Percentiles rank a stretch among this genome's conserved stretches.
Conservation (phyloP, 2,329 filamentous ascomycete genomes). For the Apiospora phragmitis region DNA sequence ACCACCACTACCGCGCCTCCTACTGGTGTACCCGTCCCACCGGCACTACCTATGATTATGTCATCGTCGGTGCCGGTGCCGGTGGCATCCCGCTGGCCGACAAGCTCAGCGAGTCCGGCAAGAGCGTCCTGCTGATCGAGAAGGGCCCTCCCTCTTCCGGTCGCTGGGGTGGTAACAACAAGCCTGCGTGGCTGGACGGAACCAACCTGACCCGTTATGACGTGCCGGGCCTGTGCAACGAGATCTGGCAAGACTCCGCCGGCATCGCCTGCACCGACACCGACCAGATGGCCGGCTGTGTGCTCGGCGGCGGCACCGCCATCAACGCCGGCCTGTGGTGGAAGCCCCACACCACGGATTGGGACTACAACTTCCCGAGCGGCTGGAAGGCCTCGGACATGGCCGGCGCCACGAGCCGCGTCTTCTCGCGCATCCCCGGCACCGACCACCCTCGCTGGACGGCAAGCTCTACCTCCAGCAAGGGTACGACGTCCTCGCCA, state of each 20-base stretch:
- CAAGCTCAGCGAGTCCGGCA: constrained; percentile 63
- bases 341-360: constrained; percentile 59
- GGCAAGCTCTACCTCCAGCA: constrained; percentile 65
- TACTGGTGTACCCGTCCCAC: constrained; percentile 33
- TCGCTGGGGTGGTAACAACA: constrained; percentile 63
- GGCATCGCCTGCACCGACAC: constrained; percentile 69
- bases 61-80: constrained; percentile 61
- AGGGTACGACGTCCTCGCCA: constrained; percentile 62
- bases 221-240: constrained; percentile 69
- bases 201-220: constrained; percentile 70
- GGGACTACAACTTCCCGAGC: constrained; percentile 68
- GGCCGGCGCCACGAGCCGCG: constrained; percentile 55
- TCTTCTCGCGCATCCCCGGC: constrained; percentile 69
- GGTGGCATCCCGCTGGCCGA: constrained; percentile 61
- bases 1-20: constrained; percentile 24
- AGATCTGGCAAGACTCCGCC: constrained; percentile 65
- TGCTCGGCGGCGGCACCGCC: constrained; percentile 67
- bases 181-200: constrained; percentile 53
- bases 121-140: constrained; percentile 65
- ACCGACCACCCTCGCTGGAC: constrained; percentile 64
- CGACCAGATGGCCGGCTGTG: constrained; percentile 73
- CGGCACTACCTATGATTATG: constrained; percentile 55
- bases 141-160: constrained; percentile 62
- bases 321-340: constrained; percentile 71
- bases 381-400: constrained; percentile 70